phyloP scores from a whole-genome alignment of 2,329 filamentous ascomycete species.

The Daldinia sp. region DNA sequence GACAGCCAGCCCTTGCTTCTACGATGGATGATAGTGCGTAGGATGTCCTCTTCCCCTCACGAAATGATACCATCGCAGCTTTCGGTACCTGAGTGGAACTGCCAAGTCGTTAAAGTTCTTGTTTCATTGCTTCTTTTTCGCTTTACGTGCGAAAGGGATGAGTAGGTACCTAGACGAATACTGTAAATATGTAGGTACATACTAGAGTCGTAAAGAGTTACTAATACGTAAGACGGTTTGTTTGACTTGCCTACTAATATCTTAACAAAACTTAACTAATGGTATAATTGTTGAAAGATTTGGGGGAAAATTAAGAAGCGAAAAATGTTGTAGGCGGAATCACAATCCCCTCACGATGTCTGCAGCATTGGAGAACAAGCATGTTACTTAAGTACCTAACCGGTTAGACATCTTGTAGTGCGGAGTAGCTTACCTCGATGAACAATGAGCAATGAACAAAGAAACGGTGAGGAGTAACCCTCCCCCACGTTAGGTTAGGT shows the following conservation, averaged over 20 bases:
- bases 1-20: constrained; percentile 7
- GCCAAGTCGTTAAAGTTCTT: constrained; percentile 20
- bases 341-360: neutral
- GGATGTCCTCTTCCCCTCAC: neutral
- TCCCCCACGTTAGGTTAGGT: constrained; percentile 1
- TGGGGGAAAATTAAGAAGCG: neutral
- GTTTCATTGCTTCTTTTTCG: constrained; percentile 8
- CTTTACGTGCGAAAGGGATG: neutral
- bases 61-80: neutral
- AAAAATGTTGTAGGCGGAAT: neutral
- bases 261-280: neutral
- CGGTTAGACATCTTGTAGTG: constrained; percentile 24
- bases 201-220: neutral
- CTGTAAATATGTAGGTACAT: neutral
- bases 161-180: neutral
- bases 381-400: constrained; percentile 6
- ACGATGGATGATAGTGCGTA: neutral
- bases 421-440: constrained; percentile 23
- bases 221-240: constrained; percentile 6
- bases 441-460: too few species aligned
- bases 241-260: neutral
- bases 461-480: neutral
- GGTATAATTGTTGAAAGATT: neutral
- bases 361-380: constrained; percentile 13
- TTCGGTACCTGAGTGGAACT: constrained; percentile 16